phyloP scores from a whole-genome alignment of 2,329 filamentous ascomycete genomes.

The Fonsecaea pugnacius region DNA sequence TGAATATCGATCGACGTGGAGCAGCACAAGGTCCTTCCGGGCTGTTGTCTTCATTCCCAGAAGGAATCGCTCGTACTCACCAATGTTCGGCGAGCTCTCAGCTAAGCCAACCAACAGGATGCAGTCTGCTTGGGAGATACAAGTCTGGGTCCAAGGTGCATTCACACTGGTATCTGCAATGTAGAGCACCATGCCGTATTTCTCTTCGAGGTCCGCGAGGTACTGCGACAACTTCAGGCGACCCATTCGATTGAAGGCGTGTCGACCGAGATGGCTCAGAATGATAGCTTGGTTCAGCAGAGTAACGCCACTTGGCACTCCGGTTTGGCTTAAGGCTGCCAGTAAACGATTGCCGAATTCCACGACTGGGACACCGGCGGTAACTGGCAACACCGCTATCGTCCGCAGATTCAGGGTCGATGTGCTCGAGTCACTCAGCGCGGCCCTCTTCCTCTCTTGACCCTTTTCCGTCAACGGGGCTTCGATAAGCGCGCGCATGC shows the following conservation, averaged over 20 bases:
- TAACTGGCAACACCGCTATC: slow-evolving; percentile 88
- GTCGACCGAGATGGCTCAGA: slow-evolving; percentile 88
- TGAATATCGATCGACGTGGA: slow-evolving; percentile 89
- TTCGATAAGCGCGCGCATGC: slow-evolving; percentile 88
- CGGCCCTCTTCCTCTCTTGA: slow-evolving; percentile 61
- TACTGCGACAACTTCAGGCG: slow-evolving; percentile 96
- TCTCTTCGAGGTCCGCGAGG: slow-evolving; percentile 93
- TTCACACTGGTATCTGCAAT: slow-evolving; percentile 97
- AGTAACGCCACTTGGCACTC: slow-evolving; percentile 84
- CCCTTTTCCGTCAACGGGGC: slow-evolving; percentile 71
- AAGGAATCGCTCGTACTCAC: slow-evolving; percentile 95
- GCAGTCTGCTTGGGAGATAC: slow-evolving; percentile 94
- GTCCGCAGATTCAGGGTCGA: slow-evolving; percentile 92
- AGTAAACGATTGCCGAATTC: slow-evolving; percentile 91
- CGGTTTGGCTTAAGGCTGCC: slow-evolving; percentile 85
- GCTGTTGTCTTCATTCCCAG: slow-evolving; percentile 97
- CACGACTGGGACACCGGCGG: slow-evolving; percentile 86
- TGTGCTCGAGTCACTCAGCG: slow-evolving; percentile 52
- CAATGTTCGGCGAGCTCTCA: slow-evolving; percentile 85
- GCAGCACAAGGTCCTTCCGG: slow-evolving; percentile 84
- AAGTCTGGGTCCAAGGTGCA: slow-evolving; percentile 97
- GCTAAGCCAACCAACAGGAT: slow-evolving; percentile 91
- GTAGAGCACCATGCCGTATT: slow-evolving; percentile 93
- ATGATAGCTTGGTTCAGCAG: slow-evolving; percentile 93
- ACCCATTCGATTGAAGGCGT: slow-evolving; percentile 97